Base-by-base conservation (phyloP, 768 basidiomycete species). In the Postia placenta region DNA sequence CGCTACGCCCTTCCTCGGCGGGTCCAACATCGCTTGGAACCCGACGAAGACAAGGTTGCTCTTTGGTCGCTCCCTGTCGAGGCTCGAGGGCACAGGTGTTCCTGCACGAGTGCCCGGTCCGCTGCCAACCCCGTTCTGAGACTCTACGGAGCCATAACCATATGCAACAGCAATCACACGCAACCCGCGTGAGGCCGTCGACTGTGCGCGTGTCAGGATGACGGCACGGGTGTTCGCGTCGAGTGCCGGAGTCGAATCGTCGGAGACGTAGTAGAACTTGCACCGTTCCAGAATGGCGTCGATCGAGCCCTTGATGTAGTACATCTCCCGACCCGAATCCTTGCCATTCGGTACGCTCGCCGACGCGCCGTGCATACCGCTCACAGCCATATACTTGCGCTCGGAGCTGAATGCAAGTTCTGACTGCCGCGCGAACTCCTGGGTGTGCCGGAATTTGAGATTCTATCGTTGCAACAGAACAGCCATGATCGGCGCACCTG, bases 401-500 rank as follows among this genome's bases (percentile, higher is more conserved):
- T 98, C 94, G 15, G 95, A 97, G 65, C 78, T 91, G 78, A 98
- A 98, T 0, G 94, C 83, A 41, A 81, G 78, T 62, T 98, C 94
- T 9, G 77, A 78, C n/a, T 76, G 65, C 22, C 87, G 81, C 44
- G 74, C 78, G 62, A 91, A 90, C 0, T 73, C 64, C 87, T 89
- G 50, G 12, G 12, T 30, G 19, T n/a, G n/a, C n/a, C n/a, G n/a
- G n/a, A n/a, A n/a, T n/a, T n/a, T n/a, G n/a, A n/a, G n/a, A n/a
- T n/a, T n/a, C n/a, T n/a, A n/a, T n/a, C n/a, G n/a, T n/a, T n/a
- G n/a, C 15, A 25, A 24, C 26, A n/a, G 47, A n/a, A 45, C 43
- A n/a, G 7, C 48, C 11, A 49, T 7, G n/a, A 30, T 11, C 17
- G 6, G 68, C 85, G 45, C 64, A 91, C 92, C 56, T 69, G 66